Conservation (phyloP, 2,329 filamentous ascomycete genomes). For the Periconia sp. region DNA sequence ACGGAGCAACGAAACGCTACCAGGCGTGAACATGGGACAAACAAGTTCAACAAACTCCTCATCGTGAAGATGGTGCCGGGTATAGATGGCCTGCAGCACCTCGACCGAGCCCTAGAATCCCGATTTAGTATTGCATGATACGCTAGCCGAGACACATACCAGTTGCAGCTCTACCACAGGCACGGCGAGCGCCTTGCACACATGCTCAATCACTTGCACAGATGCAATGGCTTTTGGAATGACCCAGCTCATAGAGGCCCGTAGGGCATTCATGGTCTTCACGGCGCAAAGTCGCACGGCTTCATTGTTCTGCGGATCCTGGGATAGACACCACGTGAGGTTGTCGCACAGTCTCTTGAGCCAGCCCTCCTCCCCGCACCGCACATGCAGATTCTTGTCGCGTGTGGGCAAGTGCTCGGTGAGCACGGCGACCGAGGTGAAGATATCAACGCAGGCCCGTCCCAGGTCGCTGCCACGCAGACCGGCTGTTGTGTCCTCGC, state of each 20-base stretch:
- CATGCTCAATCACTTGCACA: constrained; percentile 43
- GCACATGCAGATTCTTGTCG: constrained; percentile 71
- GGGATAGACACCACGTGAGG: constrained; percentile 73
- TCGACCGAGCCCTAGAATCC: constrained; percentile 67
- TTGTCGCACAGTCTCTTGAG: constrained; percentile 76
- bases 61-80: constrained; percentile 73
- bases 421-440: constrained; percentile 79
- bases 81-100: constrained; percentile 82
- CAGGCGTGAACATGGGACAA: constrained; percentile 77
- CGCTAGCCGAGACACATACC: constrained; percentile 24
- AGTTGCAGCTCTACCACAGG: constrained; percentile 43
- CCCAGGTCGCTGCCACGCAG: constrained; percentile 84
- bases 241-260: constrained; percentile 84
- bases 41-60: constrained; percentile 80
- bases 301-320: constrained; percentile 68
- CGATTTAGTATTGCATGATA: constrained; percentile 18
- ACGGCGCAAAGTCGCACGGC: constrained; percentile 73
- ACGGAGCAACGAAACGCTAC: constrained; percentile 73
- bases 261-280: constrained; percentile 77
- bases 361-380: constrained; percentile 86
- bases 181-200: constrained; percentile 48
- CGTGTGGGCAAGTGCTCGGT: constrained; percentile 77
- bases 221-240: constrained; percentile 80
- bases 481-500: constrained; percentile 85
- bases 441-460: constrained; percentile 90